phyloP scores from a whole-genome alignment of 2,329 filamentous ascomycete genomes.

The Monilinia vaccinii-corymbosi region DNA sequence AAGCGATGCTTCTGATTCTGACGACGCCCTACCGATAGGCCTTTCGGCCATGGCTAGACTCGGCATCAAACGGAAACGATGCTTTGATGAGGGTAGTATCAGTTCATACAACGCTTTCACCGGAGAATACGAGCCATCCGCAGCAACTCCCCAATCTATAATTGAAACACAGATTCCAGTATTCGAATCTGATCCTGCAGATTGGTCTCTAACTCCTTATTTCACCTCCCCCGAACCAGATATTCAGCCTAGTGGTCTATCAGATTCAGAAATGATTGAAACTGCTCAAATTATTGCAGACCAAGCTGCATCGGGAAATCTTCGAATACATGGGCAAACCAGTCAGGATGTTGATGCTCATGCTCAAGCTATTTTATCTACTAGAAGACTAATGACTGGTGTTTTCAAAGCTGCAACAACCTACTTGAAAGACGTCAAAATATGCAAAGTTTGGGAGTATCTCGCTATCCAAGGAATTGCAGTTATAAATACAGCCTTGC shows the following conservation, averaged over 20 bases:
- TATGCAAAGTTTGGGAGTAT: constrained; percentile 40
- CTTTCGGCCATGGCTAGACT: constrained; percentile 40
- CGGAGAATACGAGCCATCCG: constrained; percentile 23
- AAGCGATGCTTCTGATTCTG: constrained; percentile 46
- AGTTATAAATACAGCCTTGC: constrained; percentile 41
- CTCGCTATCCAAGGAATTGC: constrained; percentile 51
- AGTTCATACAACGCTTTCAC: constrained; percentile 24
- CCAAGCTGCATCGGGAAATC: constrained; percentile 49
- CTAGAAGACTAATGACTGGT: constrained; percentile 33
- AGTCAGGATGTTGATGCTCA: constrained; percentile 1
- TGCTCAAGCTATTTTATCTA: constrained; percentile 14
- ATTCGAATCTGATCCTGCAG: constrained; percentile 27
- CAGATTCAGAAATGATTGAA: constrained; percentile 54
- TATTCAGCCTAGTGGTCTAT: constrained; percentile 22
- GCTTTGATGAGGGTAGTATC: constrained; percentile 23
- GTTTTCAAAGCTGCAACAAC: constrained; percentile 37
- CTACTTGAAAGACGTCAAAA: constrained; percentile 35
- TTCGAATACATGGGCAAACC: constrained; percentile 23
- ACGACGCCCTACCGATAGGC: constrained; percentile 43
- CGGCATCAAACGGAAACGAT: constrained; percentile 28
- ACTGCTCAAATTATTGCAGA: constrained; percentile 65
- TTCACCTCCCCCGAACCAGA: constrained; percentile 51
- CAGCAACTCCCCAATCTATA: constrained; percentile 22
- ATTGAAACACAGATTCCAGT: constrained; percentile 22
- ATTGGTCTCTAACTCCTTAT: constrained; percentile 41